These are phyloP conservation scores for Kluyveromyces lactis DNA, from an alignment of 805 yeast genomes.

Conservation along the genomic window DNA sequence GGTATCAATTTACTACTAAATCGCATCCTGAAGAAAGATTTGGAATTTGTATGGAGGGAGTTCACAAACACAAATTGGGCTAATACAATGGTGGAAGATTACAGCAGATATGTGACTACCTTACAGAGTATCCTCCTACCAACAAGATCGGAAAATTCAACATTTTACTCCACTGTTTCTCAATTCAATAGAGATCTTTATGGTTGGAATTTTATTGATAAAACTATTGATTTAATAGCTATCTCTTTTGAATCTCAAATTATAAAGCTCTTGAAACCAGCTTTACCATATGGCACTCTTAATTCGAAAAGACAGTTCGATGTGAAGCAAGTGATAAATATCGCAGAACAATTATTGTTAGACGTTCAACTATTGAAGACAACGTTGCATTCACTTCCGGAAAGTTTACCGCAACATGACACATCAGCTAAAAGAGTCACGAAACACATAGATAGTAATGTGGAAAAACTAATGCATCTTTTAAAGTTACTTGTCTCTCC, in stretches of 20 bases:
- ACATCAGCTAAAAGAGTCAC: slow-evolving; percentile 20
- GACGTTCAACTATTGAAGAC: slow-evolving; percentile 63
- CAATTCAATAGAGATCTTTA: slow-evolving; percentile 62
- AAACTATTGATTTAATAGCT: slow-evolving; percentile 57
- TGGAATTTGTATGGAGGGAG: slow-evolving; percentile 74
- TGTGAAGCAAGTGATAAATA: slow-evolving; percentile 24
- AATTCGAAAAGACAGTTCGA: slow-evolving; percentile 14
- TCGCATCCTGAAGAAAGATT: slow-evolving; percentile 48
- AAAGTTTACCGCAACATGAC: slow-evolving; percentile 14
- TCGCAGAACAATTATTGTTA: slow-evolving; percentile 71
- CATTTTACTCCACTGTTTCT: slow-evolving; percentile 37
- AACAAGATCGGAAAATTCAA: slow-evolving; percentile 23
- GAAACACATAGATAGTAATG: slow-evolving; percentile 20
- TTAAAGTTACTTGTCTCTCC: slow-evolving; percentile 24
- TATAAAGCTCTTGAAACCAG: slow-evolving; percentile 50
- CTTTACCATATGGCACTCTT: slow-evolving; percentile 42
- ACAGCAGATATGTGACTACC: slow-evolving; percentile 61
- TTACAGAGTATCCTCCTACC: slow-evolving; percentile 42
- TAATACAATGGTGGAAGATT: slow-evolving; percentile 55
- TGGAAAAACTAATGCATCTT: slow-evolving; percentile 15
- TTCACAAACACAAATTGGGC: slow-evolving; percentile 73
- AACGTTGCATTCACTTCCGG: slow-evolving; percentile 30
- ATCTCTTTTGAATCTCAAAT: slow-evolving; percentile 50
- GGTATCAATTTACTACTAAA: slow-evolving; percentile 48
- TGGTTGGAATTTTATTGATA: slow-evolving; percentile 65